These are phyloP conservation scores for Rutstroemia sp. DNA, from an alignment of 2,329 filamentous ascomycete species.

Conservation along the genomic window DNA sequence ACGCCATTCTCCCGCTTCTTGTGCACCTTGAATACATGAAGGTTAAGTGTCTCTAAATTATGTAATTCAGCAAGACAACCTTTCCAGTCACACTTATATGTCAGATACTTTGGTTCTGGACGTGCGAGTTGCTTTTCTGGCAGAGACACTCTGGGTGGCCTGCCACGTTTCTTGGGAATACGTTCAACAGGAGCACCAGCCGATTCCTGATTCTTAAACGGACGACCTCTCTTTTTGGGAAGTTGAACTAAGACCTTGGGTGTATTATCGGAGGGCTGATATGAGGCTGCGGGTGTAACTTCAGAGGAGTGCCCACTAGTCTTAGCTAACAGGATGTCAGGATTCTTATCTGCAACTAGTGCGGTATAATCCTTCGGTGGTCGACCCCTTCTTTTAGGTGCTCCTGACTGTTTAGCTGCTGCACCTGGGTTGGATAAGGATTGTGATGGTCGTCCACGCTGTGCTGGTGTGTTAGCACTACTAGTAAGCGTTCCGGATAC, in stretches of 20 bases:
- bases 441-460: slow-evolving; percentile 2
- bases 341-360: not conserved
- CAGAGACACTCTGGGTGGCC: slow-evolving; percentile 9
- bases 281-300: not conserved
- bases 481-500: not conserved
- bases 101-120: slow-evolving; percentile 37
- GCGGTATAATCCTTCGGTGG: slow-evolving; percentile 1
- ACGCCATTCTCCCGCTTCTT: slow-evolving; percentile 27
- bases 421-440: not conserved
- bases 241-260: not conserved
- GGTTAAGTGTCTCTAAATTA: slow-evolving; percentile 51
- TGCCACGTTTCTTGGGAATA: slow-evolving; percentile 14
- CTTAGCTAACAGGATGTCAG: not conserved
- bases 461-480: not conserved
- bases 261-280: not conserved
- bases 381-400: slow-evolving; percentile 1
- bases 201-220: not conserved
- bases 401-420: not conserved
- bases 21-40: slow-evolving; percentile 47
- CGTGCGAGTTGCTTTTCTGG: slow-evolving; percentile 3
- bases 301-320: not conserved
- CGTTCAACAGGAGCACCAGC: slow-evolving; percentile 2
- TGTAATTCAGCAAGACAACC: slow-evolving; percentile 53
- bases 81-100: slow-evolving; percentile 53
- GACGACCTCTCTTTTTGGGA: slow-evolving; percentile 8